Percentiles rank a stretch among this genome's conserved stretches.
Conservation (phyloP, 1,284 basidiomycete species). For the Microbotryomycetes sp. region DNA sequence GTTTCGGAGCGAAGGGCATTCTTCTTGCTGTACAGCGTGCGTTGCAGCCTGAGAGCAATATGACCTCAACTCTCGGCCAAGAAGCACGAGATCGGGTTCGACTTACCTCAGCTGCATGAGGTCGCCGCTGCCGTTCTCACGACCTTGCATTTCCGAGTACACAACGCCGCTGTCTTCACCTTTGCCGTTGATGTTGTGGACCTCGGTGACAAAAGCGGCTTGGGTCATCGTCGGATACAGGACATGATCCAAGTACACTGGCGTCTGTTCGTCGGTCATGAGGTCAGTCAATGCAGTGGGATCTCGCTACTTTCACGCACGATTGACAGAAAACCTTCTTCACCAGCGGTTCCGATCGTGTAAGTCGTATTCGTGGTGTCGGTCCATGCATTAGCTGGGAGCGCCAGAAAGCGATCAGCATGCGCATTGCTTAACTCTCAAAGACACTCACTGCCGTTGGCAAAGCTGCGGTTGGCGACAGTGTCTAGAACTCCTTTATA, state of each 20-base stretch:
- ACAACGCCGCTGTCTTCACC: constrained; percentile 95
- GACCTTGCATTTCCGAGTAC: constrained; percentile 87
- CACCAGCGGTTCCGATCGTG: constrained; percentile 94
- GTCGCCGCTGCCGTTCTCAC: constrained; percentile 86
- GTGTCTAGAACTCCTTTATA: constrained; percentile 97
- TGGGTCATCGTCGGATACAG: constrained; percentile 92
- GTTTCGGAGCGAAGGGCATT: constrained; percentile 96
- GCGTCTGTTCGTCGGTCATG: neutral
- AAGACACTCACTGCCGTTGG: constrained; percentile 47
- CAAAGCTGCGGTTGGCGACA: constrained; percentile 93
- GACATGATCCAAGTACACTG: constrained; percentile 91
- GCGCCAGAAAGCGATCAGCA: neutral
- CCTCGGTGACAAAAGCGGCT: constrained; percentile 86
- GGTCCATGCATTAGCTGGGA: constrained; percentile 57
- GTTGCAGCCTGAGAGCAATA: constrained; percentile 55
- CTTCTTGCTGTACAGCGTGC: constrained; percentile 66
- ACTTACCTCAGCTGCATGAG: constrained; percentile 74
- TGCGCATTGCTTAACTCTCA: neutral
- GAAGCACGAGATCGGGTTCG: neutral
- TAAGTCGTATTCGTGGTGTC: constrained; percentile 87
- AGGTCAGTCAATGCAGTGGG: neutral
- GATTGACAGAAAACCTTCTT: constrained; percentile 89
- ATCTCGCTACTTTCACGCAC: constrained; percentile 49
- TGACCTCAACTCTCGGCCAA: neutral
- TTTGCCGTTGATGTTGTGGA: constrained; percentile 68